Conservation (phyloP, 805 yeast genomes). For the Teunomyces stri region DNA sequence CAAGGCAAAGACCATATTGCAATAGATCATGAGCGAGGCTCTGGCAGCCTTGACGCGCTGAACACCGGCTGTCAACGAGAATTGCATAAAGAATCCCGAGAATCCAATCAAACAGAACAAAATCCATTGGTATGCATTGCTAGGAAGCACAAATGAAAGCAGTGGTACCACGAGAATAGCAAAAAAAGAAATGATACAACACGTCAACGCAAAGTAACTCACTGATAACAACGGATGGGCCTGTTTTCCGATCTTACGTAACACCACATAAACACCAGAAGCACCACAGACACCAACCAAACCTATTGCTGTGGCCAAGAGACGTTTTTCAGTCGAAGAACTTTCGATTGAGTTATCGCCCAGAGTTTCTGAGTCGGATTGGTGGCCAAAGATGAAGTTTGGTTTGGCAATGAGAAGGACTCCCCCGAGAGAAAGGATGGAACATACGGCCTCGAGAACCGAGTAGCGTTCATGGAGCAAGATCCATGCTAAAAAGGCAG, state of each 20-base stretch:
- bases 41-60: constrained; percentile 78
- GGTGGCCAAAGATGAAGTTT: constrained; percentile 57
- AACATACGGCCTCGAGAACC: constrained; percentile 64
- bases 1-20: constrained; percentile 75
- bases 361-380: constrained; percentile 27
- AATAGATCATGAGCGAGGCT: constrained; percentile 71
- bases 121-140: constrained; percentile 61
- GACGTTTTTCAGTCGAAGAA: constrained; percentile 50
- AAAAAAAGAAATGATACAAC: constrained; percentile 52
- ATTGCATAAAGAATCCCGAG: constrained; percentile 82
- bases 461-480: constrained; percentile 67
- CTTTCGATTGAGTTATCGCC: constrained; percentile 46
- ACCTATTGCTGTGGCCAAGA: constrained; percentile 63
- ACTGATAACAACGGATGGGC: constrained; percentile 84
- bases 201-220: constrained; percentile 65
- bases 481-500: constrained; percentile 70
- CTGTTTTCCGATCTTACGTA: constrained; percentile 70
- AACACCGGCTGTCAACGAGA: constrained; percentile 73
- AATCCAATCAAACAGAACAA: constrained; percentile 62
- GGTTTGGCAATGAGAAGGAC: constrained; percentile 84
- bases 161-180: constrained; percentile 58
- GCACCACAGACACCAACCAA: constrained; percentile 70
- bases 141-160: constrained; percentile 59
- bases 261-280: constrained; percentile 62
- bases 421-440: constrained; percentile 66